Percentiles rank a stretch among this genome's conserved stretches.
phyloP scores from a whole-genome alignment of 208 protist species.

The Phytomonas sp. region DNA sequence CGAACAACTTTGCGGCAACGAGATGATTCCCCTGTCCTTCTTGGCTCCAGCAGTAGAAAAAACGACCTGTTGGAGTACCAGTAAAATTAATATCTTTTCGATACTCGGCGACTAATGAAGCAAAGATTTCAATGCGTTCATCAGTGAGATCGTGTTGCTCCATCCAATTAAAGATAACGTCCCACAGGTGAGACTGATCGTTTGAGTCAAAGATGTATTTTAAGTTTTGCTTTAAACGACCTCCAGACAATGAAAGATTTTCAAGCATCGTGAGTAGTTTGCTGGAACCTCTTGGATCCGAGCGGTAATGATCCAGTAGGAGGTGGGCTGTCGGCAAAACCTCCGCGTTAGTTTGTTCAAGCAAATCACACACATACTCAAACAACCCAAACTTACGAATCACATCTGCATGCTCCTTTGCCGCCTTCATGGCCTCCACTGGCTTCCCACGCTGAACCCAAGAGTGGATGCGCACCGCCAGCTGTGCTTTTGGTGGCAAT shows the following conservation, averaged over 20 bases:
- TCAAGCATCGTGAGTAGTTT: slow-evolving; percentile 26
- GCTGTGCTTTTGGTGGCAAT: slow-evolving; percentile 31
- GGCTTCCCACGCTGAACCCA: slow-evolving; percentile 23
- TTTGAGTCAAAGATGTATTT: slow-evolving; percentile 18
- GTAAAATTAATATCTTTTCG: slow-evolving; percentile 28
- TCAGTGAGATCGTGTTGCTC: slow-evolving; percentile 53
- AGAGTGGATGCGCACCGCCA: slow-evolving; percentile 28
- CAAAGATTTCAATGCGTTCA: slow-evolving; percentile 41
- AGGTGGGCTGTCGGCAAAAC: slow-evolving; percentile 29
- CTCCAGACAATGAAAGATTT: slow-evolving; percentile 7
- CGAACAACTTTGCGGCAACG: slow-evolving; percentile 47
- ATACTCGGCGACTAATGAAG: slow-evolving; percentile 38
- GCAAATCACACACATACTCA: slow-evolving; percentile 25
- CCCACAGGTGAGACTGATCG: slow-evolving; percentile 14
- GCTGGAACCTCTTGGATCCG: slow-evolving; percentile 18
- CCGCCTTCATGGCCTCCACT: slow-evolving; percentile 22
- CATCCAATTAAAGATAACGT: slow-evolving; percentile 59
- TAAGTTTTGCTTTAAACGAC: background rate
- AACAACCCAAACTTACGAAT: slow-evolving; percentile 30
- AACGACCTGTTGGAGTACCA: slow-evolving; percentile 42
- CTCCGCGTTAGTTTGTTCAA: slow-evolving; percentile 36
- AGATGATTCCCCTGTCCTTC: slow-evolving; percentile 17
- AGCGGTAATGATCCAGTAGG: slow-evolving; percentile 36
- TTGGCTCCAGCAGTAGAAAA: slow-evolving; percentile 46
- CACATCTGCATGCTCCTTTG: slow-evolving; percentile 32